Evolutionary conservation across 2,329 filamentous ascomycete genomes (phyloP), one percentile per base, ranked within the genome.

Genomic region (Xylaria arbuscula): DNA sequence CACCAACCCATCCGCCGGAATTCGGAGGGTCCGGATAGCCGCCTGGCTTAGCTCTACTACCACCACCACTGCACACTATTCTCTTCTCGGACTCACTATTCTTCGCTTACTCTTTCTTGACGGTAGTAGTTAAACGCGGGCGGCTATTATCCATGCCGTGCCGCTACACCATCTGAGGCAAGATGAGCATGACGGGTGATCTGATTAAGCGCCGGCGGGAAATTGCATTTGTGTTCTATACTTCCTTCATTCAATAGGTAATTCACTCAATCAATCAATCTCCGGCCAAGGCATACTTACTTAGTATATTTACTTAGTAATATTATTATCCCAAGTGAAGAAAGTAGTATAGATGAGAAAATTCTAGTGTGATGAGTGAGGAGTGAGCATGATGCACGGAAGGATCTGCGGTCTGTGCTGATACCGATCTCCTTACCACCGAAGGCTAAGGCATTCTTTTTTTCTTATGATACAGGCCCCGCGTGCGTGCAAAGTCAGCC

Each of bases 21-120:
- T 45, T 57, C 55, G 60, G 62, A 55, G 40, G 53, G 34, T 65
- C 66, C 65, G 62, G 62, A 64, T 70, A 71, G 69, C 69, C 71
- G 69, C 69, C 63, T 66, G 64, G 55, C 59, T 60, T 55, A 53
- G 62, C 28, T 59, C 15, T 15, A 38, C 28, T 40, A 34, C 22
- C 28, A 2, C 36, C 10, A 28, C 28, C 28, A 28, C 28, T 28
- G 42, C 38, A 15, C 64, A 55, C 48, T 65, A 58, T 58, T 10
- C 50, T 28, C 11, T 61, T 60, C 42, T 38, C 19, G n/a, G 59
- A 40, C 53, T 50, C 10, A 0, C 38, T 15, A 17, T n/a, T 54
- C 38, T 24, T 62, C 61, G 54, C 54, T 56, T 45, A 45, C 55
- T 9, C 22, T 54, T 28, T 28, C 28, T 28, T 28, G 28, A 28